Evolutionary conservation across 106 monocot species (phyloP).

Genomic region (Phalaenopsis equestris): DNA sequence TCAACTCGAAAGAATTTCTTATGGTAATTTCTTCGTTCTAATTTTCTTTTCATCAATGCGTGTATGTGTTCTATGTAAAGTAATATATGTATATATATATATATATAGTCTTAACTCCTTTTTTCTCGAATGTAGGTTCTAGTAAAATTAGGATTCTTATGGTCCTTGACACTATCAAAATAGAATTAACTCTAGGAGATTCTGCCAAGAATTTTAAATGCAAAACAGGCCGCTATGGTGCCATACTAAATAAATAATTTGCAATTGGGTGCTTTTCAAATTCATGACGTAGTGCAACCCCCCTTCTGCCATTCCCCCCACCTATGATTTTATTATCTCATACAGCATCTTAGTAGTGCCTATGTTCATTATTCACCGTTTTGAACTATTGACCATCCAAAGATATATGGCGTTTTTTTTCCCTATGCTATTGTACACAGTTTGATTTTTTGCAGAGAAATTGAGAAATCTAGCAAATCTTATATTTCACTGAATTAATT

Average conservation of each 20-base stretch:
- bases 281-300: too few species aligned
- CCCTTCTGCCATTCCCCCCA: too few species aligned
- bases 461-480: background rate
- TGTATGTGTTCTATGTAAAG: background rate
- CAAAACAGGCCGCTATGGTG: background rate
- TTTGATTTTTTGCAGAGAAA: background rate
- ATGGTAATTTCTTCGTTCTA: constrained; percentile 45
- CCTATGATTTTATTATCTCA: too few species aligned
- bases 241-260: too few species aligned
- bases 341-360: too few species aligned
- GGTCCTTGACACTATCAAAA: background rate
- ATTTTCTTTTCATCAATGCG: background rate
- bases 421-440: background rate
- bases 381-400: background rate
- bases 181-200: background rate
- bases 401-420: background rate
- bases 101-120: background rate
- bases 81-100: background rate
- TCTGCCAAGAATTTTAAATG: background rate
- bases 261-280: too few species aligned
- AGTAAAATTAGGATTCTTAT: background rate
- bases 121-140: background rate
- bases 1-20: constrained; percentile 52
- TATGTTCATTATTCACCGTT: too few species aligned
- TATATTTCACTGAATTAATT: background rate